phyloP scores from a whole-genome alignment of 345 rosid species.

The Noccaea bulbosa region DNA sequence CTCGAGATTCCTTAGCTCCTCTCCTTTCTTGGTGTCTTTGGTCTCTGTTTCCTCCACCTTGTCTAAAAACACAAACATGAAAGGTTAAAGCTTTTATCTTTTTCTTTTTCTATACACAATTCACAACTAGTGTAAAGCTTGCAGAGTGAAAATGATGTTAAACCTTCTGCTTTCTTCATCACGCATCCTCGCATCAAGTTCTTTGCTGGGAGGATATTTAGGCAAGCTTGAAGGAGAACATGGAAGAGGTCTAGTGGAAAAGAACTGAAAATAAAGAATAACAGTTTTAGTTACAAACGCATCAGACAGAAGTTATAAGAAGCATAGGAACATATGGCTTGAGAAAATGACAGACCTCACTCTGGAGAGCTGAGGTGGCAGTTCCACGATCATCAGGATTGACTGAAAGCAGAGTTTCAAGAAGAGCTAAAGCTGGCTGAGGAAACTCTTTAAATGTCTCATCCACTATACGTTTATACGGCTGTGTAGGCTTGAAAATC shows the following conservation, averaged over 20 bases:
- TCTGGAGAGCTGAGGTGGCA: conserved; percentile 75
- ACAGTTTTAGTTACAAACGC: neutral
- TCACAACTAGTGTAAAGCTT: neutral
- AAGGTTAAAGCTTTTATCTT: neutral
- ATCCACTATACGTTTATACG: conserved; percentile 86
- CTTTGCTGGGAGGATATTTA: conserved; percentile 96
- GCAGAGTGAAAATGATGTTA: neutral
- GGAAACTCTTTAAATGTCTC: conserved; percentile 97
- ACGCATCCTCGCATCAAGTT: conserved; percentile 91
- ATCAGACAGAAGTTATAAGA: neutral
- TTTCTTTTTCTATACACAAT: too few relatives aligned
- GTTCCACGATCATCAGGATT: conserved; percentile 95
- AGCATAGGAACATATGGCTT: conserved; percentile 31
- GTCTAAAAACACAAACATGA: conserved; percentile 53
- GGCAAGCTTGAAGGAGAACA: conserved; percentile 97
- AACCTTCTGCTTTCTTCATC: conserved; percentile 96
- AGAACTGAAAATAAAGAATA: conserved; percentile 63
- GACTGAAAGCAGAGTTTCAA: conserved; percentile 83
- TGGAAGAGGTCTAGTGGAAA: conserved; percentile 78
- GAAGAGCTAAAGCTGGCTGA: conserved; percentile 77
- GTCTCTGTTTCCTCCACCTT: conserved; percentile 79
- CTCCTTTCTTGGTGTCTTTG: conserved; percentile 75
- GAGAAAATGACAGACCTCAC: conserved; percentile 73
- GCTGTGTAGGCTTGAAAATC: conserved; percentile 95
- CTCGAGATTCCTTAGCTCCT: conserved; percentile 86